Evolutionary conservation across 2,329 filamentous ascomycete species (phyloP).

Genomic region (Elsinoe necatrix): DNA sequence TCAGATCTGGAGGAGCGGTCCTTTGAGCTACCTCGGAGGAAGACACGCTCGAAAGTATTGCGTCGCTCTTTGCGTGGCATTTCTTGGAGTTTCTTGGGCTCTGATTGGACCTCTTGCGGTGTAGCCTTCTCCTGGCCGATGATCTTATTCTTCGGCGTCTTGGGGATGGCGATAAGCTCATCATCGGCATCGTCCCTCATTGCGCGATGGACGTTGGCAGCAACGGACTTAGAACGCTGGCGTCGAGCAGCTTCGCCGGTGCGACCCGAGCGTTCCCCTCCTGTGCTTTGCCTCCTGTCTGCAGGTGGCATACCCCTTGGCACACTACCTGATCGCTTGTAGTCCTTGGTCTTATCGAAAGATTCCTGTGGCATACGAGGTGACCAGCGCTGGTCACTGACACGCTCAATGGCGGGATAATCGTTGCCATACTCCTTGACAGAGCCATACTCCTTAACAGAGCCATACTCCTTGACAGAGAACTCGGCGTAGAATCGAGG

Average conservation of each 20-base stretch:
- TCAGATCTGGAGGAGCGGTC: neutral
- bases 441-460: too few relatives aligned
- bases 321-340: neutral
- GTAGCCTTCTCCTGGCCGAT: neutral
- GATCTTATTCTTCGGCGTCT: constrained; percentile 11
- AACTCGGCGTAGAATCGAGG: constrained; percentile 5
- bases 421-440: neutral
- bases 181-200: neutral
- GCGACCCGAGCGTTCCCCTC: neutral
- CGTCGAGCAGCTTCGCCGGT: neutral
- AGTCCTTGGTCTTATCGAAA: neutral
- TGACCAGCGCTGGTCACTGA: constrained; percentile 10
- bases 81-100: neutral
- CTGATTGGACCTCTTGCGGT: neutral
- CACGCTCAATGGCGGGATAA: constrained; percentile 3
- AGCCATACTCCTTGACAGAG: neutral
- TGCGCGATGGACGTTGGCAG: neutral
- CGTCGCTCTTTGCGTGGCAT: constrained; percentile 4
- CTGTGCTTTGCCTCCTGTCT: neutral
- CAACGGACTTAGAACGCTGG: constrained; percentile 6
- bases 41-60: constrained; percentile 12
- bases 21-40: neutral
- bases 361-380: neutral
- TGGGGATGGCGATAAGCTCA: neutral
- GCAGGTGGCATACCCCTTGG: neutral